Percentiles rank a stretch among this genome's conserved stretches.
Evolutionary conservation across 352 stramenopile genomes (phyloP).

Genomic region (Phytopythium aichiense): DNA sequence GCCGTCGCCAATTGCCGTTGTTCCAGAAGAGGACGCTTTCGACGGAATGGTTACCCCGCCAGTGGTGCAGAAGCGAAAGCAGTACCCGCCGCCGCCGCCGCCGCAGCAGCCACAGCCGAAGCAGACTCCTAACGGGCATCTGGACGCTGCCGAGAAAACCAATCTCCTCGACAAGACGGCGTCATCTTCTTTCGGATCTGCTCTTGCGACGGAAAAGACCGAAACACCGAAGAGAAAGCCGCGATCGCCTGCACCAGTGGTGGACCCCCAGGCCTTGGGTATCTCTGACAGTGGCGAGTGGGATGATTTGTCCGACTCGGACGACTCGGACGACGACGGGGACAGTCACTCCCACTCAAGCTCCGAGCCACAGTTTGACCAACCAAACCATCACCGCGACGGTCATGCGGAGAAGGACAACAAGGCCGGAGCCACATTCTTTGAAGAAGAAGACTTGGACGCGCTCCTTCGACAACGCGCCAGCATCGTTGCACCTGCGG

Average conservation of each 20-base stretch:
- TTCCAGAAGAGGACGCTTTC: constrained; percentile 6
- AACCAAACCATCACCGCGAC: background rate
- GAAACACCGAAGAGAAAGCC: background rate
- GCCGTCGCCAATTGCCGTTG: constrained; percentile 9
- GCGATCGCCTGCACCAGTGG: constrained; percentile 12
- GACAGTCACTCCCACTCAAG: constrained; percentile 3
- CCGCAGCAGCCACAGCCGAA: background rate
- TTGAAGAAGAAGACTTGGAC: constrained; percentile 31
- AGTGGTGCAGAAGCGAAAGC: constrained; percentile 1
- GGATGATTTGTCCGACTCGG: constrained; percentile 25
- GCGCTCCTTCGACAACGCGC: constrained; percentile 21
- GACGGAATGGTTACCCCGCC: background rate
- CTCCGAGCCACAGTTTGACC: constrained; percentile 4
- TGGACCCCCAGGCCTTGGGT: constrained; percentile 21
- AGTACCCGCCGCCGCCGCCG: background rate
- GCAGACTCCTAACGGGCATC: background rate
- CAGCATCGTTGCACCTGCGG: constrained; percentile 7
- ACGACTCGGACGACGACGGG: constrained; percentile 29
- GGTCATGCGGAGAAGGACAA: constrained; percentile 13
- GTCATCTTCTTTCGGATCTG: constrained; percentile 3
- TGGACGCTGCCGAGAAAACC: background rate
- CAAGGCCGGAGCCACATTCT: constrained; percentile 22
- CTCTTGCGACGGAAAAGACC: background rate
- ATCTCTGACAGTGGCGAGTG: constrained; percentile 22
- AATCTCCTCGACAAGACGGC: constrained; percentile 1